Evolutionary conservation across 805 yeast genomes (phyloP).

Genomic region (Sungouiozyma intestinalis): DNA sequence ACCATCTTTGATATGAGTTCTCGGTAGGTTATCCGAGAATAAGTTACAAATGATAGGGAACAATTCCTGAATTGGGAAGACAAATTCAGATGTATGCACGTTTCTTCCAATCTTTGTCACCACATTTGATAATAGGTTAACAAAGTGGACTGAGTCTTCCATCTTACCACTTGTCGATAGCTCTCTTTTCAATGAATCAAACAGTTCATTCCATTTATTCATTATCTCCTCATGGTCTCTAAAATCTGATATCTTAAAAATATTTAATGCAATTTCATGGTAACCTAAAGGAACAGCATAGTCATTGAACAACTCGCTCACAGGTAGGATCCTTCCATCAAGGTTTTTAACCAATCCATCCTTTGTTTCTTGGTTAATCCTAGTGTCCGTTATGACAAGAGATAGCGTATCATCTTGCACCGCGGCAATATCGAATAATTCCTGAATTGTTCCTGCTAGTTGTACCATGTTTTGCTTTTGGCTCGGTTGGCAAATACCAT

Average conservation of each 20-base stretch:
- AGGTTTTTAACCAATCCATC: slow-evolving; percentile 42
- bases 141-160: slow-evolving; percentile 27
- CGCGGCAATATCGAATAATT: slow-evolving; percentile 75
- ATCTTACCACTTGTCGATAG: slow-evolving; percentile 19
- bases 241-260: slow-evolving; percentile 77
- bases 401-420: slow-evolving; percentile 50
- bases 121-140: slow-evolving; percentile 30
- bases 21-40: slow-evolving; percentile 33
- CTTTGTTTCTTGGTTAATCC: slow-evolving; percentile 38
- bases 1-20: slow-evolving; percentile 38
- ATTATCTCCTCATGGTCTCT: slow-evolving; percentile 75
- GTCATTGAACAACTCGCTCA: slow-evolving; percentile 74
- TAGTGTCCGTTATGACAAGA: slow-evolving; percentile 40
- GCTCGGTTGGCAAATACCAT: slow-evolving; percentile 68
- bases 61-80: slow-evolving; percentile 68
- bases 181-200: slow-evolving; percentile 38
- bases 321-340: slow-evolving; percentile 53
- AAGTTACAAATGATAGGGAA: slow-evolving; percentile 54
- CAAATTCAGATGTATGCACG: slow-evolving; percentile 57
- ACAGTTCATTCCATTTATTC: slow-evolving; percentile 67
- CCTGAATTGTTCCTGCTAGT: slow-evolving; percentile 59
- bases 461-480: slow-evolving; percentile 68
- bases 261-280: slow-evolving; percentile 65
- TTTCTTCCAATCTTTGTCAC: slow-evolving; percentile 47
- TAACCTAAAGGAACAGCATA: slow-evolving; percentile 84